Base-by-base conservation (phyloP, 202 grass and related monocot genomes). In the Schoenoplectus triqueter region DNA sequence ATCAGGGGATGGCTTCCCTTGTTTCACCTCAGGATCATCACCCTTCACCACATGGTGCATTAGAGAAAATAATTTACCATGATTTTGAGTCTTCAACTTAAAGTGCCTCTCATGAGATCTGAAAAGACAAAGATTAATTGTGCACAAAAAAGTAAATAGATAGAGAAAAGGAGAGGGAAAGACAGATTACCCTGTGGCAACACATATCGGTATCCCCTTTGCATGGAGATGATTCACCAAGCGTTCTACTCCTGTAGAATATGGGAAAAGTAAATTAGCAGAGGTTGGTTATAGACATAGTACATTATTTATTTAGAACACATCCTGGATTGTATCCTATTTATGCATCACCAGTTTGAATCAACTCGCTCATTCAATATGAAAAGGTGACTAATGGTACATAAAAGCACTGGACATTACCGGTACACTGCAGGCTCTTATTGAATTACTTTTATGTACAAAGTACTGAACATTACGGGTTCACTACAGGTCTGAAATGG, bases 1-100 rank as follows among this genome's bases (percentile, higher is more conserved):
- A 87, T 95, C 95, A 83, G 95, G 95, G 89, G 93, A 93, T 82
- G 95, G 95, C 80, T 98, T 95, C 31, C 91, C 93, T 80, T 86
- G 60, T 86, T 94, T 98, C 69, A 98, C 95, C 69, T 95, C 90
- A 5, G 91, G 91, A 81, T 94, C 95, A 87, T 98, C 92, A 14
- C 93, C 95, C 88, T 92, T 93, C 60, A 95, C 93, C 68, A 92
- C 80, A 83, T 98, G 95, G 88, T 95, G 89, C 93, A 95, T 98
- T 70, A 91, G 21, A 47, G 85, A 62, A 84, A 98, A 91, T 73
- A 98, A 57, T 88, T 98, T 90, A 51, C 88, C 87, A 76, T 98
- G 95, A 72, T 95, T 98, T 86, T 94, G 91, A 0, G 95, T 98
- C 83, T 98, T 98, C 51, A 98, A 86, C 51, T 68, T 64, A 87